phyloP scores from a whole-genome alignment of 2,329 filamentous ascomycete genomes.

The Fusarium sp. region DNA sequence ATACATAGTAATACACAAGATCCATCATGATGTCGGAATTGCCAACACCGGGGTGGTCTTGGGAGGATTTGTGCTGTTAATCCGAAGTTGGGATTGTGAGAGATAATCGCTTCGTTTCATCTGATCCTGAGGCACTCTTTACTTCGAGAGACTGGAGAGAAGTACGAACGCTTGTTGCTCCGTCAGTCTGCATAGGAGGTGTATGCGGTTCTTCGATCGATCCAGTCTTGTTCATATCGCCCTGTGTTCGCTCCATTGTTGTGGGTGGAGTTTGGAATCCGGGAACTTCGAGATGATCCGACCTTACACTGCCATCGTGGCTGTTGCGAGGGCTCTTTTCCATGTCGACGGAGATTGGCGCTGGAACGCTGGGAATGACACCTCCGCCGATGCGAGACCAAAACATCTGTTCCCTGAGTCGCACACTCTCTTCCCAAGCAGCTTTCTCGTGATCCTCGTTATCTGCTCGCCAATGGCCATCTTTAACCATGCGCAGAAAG shows the following conservation, averaged over 20 bases:
- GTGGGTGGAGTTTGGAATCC: conserved; percentile 39
- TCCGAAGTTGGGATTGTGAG: conserved; percentile 44
- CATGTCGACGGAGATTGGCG: conserved; percentile 40
- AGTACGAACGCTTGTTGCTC: conserved; percentile 39
- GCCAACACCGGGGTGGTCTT: neutral
- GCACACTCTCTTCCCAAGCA: conserved; percentile 95
- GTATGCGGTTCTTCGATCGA: conserved; percentile 45
- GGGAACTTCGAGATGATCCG: conserved; percentile 36
- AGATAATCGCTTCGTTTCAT: conserved; percentile 45
- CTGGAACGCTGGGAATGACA: conserved; percentile 73
- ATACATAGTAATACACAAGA: conserved; percentile 42
- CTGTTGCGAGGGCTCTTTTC: conserved; percentile 52
- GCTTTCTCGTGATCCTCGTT: conserved; percentile 85
- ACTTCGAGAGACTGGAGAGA: conserved; percentile 46
- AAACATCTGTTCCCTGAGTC: conserved; percentile 93
- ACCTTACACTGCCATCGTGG: conserved; percentile 45
- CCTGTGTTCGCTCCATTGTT: conserved; percentile 34
- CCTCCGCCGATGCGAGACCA: conserved; percentile 94
- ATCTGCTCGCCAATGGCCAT: conserved; percentile 89
- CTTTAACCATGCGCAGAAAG: conserved; percentile 89
- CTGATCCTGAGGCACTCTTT: conserved; percentile 40
- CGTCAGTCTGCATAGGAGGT: conserved; percentile 47
- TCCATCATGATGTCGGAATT: neutral
- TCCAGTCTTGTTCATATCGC: conserved; percentile 25
- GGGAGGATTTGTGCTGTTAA: conserved; percentile 11